phyloP scores from a whole-genome alignment of 2,329 filamentous ascomycete genomes.

The Neonectria hederae region DNA sequence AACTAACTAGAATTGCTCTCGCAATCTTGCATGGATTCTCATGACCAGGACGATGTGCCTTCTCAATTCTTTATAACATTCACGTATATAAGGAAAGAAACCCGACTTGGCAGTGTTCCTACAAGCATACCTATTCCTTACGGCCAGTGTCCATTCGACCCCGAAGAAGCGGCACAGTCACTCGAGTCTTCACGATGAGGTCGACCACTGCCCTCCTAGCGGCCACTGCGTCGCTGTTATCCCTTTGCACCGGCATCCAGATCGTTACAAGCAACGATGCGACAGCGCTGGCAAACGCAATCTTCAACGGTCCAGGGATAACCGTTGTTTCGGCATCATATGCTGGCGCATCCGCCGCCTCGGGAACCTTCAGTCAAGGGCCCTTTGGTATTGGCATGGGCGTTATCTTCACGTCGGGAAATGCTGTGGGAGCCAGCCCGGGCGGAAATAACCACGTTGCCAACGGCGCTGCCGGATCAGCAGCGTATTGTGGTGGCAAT shows the following conservation, averaged over 20 bases:
- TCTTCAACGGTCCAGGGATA: slow-evolving; percentile 18
- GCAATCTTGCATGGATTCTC: too few species aligned
- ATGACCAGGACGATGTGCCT: too few species aligned
- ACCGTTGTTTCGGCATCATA: slow-evolving; percentile 7
- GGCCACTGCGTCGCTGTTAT: too few species aligned
- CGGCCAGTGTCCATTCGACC: too few species aligned
- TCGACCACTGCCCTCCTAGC: too few species aligned
- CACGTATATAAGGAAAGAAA: too few species aligned
- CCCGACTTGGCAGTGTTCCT: too few species aligned
- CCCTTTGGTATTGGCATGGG: slow-evolving; percentile 25
- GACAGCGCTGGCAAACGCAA: slow-evolving; percentile 6
- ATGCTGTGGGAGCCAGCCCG: slow-evolving; percentile 10
- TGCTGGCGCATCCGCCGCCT: slow-evolving; percentile 1
- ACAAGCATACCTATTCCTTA: too few species aligned
- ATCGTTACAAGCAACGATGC: slow-evolving; percentile 3
- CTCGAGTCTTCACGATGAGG: too few species aligned
- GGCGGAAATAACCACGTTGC: slow-evolving; percentile 15
- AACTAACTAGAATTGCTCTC: too few species aligned
- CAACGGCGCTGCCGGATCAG: slow-evolving; percentile 19
- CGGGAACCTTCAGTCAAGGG: slow-evolving; percentile 20
- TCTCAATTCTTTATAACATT: too few species aligned
- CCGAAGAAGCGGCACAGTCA: too few species aligned
- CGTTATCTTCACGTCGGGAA: slow-evolving; percentile 21
- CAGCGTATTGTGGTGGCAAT: neutral
- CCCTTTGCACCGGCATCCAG: neutral